Conservation (phyloP, 805 yeast genomes). For the Lipomyces lipofer region DNA sequence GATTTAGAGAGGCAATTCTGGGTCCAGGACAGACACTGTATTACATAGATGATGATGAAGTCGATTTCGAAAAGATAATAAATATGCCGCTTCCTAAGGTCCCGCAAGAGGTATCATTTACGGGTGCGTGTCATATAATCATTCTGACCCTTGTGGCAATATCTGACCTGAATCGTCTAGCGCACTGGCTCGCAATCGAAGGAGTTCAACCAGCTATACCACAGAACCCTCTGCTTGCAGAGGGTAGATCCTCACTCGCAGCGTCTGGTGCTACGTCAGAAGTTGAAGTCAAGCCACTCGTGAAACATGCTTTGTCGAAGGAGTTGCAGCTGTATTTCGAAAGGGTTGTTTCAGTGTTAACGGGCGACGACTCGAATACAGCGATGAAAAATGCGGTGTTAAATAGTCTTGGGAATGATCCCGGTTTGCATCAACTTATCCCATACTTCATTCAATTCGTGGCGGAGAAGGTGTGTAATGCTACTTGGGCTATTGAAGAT, state of each 20-base stretch:
- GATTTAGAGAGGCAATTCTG: constrained; percentile 83
- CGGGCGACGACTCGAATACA: constrained; percentile 53
- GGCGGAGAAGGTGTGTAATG: too few relatives aligned
- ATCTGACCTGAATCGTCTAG: constrained; percentile 2
- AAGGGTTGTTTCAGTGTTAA: constrained; percentile 76
- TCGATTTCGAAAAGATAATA: constrained; percentile 89
- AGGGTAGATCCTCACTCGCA: constrained; percentile 15
- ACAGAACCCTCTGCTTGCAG: constrained; percentile 69
- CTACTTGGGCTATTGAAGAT: too few relatives aligned
- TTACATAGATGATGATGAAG: constrained; percentile 86
- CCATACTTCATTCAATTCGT: constrained; percentile 96
- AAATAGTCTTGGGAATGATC: constrained; percentile 81
- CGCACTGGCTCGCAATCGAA: constrained; percentile 89
- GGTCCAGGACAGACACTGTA: constrained; percentile 93
- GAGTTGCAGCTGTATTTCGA: constrained; percentile 93
- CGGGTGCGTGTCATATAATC: constrained; percentile 59
- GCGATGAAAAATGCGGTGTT: constrained; percentile 73
- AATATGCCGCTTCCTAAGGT: constrained; percentile 94
- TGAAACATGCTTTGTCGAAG: constrained; percentile 90
- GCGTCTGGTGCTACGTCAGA: constrained; percentile 46
- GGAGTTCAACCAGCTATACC: constrained; percentile 98
- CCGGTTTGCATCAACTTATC: constrained; percentile 93
- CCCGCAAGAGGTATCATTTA: constrained; percentile 86
- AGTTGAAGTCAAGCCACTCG: constrained; percentile 78
- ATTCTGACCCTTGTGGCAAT: not conserved